These are phyloP conservation scores for Diaporthe sp. DNA, from an alignment of 2,329 filamentous ascomycete genomes.

Conservation along the genomic window DNA sequence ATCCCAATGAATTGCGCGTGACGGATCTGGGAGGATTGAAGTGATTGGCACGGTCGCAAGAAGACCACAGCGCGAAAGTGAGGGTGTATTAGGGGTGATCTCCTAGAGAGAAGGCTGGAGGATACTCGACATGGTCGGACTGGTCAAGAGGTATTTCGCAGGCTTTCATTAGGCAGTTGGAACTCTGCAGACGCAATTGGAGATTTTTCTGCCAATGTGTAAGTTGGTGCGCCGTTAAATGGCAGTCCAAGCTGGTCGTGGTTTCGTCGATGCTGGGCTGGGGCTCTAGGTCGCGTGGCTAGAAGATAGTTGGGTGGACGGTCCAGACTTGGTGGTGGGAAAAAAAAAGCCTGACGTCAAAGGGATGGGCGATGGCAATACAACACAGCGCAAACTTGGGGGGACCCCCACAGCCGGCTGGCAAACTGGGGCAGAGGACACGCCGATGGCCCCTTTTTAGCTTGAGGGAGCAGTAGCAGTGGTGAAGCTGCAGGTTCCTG, in stretches of 20 bases:
- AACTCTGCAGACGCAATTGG: conserved; percentile 18
- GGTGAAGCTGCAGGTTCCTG: background rate
- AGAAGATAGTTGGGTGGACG: conserved; percentile 1
- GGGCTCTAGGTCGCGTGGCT: conserved; percentile 14
- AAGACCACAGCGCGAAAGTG: conserved; percentile 12
- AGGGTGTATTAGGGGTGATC: conserved; percentile 22
- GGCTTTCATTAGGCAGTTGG: conserved; percentile 26
- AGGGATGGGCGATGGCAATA: background rate
- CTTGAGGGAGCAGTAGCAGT: background rate
- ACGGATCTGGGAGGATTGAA: background rate
- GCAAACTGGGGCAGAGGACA: conserved; percentile 11
- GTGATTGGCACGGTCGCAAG: conserved; percentile 12
- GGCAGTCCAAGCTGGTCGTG: background rate
- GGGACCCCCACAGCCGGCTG: conserved; percentile 21
- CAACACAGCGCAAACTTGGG: conserved; percentile 3
- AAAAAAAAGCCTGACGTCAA: conserved; percentile 35
- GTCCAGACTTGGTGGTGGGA: background rate
- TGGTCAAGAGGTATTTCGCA: conserved; percentile 26
- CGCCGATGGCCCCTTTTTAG: conserved; percentile 3
- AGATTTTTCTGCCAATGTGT: background rate
- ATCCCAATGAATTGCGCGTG: conserved; percentile 28
- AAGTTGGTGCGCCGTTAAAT: conserved; percentile 10
- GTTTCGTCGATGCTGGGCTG: conserved; percentile 19
- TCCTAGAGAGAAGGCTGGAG: conserved; percentile 28
- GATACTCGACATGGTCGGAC: conserved; percentile 33